phyloP scores from a whole-genome alignment of 257 asterid genomes.

The Fraxinus quadrangulata region DNA sequence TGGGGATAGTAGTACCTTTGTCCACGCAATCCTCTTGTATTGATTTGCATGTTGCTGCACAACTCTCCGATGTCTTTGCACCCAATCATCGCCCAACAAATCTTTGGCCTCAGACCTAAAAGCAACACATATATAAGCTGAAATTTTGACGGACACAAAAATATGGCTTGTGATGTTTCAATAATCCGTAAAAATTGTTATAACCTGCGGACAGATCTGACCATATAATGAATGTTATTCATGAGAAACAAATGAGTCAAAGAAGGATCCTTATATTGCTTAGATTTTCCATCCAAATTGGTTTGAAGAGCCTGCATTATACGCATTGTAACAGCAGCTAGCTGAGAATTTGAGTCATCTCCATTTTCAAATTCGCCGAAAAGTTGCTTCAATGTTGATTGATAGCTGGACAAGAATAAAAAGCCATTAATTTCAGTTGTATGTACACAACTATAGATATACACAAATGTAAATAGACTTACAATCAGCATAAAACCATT shows the following conservation, averaged over 20 bases:
- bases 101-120: conserved; percentile 98
- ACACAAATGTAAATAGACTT: not conserved
- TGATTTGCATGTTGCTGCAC: conserved; percentile 99
- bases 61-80: conserved; percentile 92
- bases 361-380: conserved; percentile 82
- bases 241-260: conserved; percentile 90
- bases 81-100: conserved; percentile 98
- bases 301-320: conserved; percentile 99
- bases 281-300: conserved; percentile 98
- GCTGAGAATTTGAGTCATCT: conserved; percentile 79
- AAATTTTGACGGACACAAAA: conserved; percentile 12
- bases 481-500: too few species aligned
- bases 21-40: conserved; percentile 94
- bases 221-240: conserved; percentile 98
- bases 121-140: conserved; percentile 27
- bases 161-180: conserved; percentile 7
- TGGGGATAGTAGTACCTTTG: conserved; percentile 57
- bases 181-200: conserved; percentile 16
- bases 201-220: conserved; percentile 98
- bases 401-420: conserved; percentile 59
- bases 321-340: conserved; percentile 94
- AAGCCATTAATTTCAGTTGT: not conserved
- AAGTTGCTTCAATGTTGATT: conserved; percentile 91
- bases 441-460: not conserved
- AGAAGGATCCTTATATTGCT: conserved; percentile 85